Evolutionary conservation across 495 filamentous ascomycete species (phyloP), one percentile per base, ranked within the genome.

Genomic region (Penicillium maclennaniae): DNA sequence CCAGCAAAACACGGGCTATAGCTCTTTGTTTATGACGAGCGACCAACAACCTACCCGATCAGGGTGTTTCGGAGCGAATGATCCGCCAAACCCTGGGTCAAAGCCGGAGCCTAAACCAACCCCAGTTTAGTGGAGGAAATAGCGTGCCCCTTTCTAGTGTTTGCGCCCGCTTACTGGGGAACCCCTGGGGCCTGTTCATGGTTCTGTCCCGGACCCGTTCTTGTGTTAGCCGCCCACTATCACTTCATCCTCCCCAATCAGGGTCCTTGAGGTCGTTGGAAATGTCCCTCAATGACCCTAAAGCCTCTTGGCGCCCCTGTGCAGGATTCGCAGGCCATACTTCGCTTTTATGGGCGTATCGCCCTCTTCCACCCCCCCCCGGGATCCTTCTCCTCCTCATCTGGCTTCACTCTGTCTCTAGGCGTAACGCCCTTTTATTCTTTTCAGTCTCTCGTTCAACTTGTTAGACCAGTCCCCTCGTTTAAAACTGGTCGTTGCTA

Each of bases 391-490:
- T 47, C 54, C 43, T 27, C 43, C 14, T 42, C 40, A 20, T 17
- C 17, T 45, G 23, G 20, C 44, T 25, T 45, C 39, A 51, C 43
- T 31, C 51, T 54, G 47, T 52, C 14, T 45, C 54, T 45, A 16
- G 45, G 55, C 55, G 45, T 50, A 34, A 45, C 49, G 50, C 50
- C 51, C 43, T 52, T 63, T 45, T 50, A 25, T 51, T 55, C 58
- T 46, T 44, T 60, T 40, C 49, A 53, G 57, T 60, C 57, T 52
- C 38, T 60, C 57, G 48, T 60, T 60, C 51, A 52, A 51, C 38
- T 60, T 53, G 48, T 60, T 60, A 55, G 48, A 51, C 43, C 58
- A 64, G 65, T 63, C 70, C 59, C 58, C 23, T 73, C 69, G 57
- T 71, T 68, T 43, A 62, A 55, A 39, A 34, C 23, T 58, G 60